phyloP scores from a whole-genome alignment of 108 stramenopile genomes.

The Nitzschia sp. region DNA sequence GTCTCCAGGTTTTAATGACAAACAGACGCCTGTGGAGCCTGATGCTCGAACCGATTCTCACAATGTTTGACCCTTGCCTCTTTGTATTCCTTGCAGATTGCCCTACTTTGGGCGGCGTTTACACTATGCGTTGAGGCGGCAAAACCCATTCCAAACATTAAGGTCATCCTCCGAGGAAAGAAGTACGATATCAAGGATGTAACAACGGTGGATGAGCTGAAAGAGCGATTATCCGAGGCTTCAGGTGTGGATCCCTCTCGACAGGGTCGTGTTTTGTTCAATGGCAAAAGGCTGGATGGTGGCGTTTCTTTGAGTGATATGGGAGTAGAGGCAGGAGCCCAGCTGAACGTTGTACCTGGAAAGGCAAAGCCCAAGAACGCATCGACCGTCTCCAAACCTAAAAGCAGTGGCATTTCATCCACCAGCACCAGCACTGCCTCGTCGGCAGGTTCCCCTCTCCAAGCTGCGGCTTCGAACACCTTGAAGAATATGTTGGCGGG shows the following conservation, averaged over 20 bases:
- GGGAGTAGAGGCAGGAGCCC: slow-evolving; percentile 54
- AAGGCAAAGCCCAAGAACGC: slow-evolving; percentile 30
- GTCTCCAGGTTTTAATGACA: too few species aligned
- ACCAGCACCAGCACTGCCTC: neutral
- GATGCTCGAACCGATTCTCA: too few species aligned
- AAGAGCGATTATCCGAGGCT: slow-evolving; percentile 32
- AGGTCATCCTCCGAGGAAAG: slow-evolving; percentile 56
- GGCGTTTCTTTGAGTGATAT: slow-evolving; percentile 36
- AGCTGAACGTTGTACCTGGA: slow-evolving; percentile 58
- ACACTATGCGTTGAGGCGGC: neutral
- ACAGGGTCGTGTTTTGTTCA: slow-evolving; percentile 52
- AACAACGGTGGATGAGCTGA: slow-evolving; percentile 48
- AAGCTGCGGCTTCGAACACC: slow-evolving; percentile 24
- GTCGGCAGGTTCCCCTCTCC: slow-evolving; percentile 4
- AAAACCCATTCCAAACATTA: slow-evolving; percentile 39
- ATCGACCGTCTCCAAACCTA: neutral
- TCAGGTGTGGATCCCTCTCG: slow-evolving; percentile 41
- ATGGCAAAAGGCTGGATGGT: slow-evolving; percentile 43
- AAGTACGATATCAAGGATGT: slow-evolving; percentile 57
- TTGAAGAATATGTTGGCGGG: slow-evolving; percentile 53
- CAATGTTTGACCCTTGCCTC: too few species aligned
- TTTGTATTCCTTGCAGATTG: too few species aligned
- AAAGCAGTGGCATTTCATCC: neutral
- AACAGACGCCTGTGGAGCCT: too few species aligned
- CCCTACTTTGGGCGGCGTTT: neutral